Percentiles rank a stretch among this genome's conserved stretches.
phyloP scores from a whole-genome alignment of 2,329 filamentous ascomycete genomes.

The Cladophialophora chaetospira region DNA sequence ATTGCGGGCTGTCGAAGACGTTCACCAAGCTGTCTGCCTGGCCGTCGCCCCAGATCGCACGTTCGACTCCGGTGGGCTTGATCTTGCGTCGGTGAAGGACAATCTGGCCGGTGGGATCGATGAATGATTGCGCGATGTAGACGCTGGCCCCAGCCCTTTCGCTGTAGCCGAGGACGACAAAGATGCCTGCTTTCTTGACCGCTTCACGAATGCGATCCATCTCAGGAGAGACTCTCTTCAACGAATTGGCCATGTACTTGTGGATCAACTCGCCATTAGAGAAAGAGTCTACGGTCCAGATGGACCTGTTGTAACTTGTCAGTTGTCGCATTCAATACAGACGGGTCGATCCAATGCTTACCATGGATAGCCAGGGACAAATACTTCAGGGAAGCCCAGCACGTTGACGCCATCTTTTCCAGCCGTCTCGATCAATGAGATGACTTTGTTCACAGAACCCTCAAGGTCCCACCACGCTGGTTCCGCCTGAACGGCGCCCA shows the following conservation, averaged over 20 bases:
- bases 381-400: slow-evolving; percentile 54
- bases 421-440: slow-evolving; percentile 59
- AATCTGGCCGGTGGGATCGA: slow-evolving; percentile 46
- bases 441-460: slow-evolving; percentile 58
- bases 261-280: slow-evolving; percentile 15
- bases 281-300: slow-evolving; percentile 13
- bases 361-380: slow-evolving; percentile 58
- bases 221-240: slow-evolving; percentile 30
- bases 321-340: background rate
- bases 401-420: slow-evolving; percentile 56
- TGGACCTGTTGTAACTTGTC: background rate
- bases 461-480: slow-evolving; percentile 63
- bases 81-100: slow-evolving; percentile 50
- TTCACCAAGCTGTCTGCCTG: slow-evolving; percentile 42
- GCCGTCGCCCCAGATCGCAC: slow-evolving; percentile 54
- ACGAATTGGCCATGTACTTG: slow-evolving; percentile 9
- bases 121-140: slow-evolving; percentile 52
- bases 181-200: slow-evolving; percentile 43
- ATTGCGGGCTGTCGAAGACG: slow-evolving; percentile 47
- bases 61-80: slow-evolving; percentile 58
- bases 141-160: slow-evolving; percentile 44
- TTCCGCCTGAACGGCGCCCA: slow-evolving; percentile 60
- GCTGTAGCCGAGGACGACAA: slow-evolving; percentile 49
- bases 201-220: slow-evolving; percentile 42
- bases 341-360: slow-evolving; percentile 42